Evolutionary conservation across 2,329 filamentous ascomycete species (phyloP).

Genomic region (Pseudogymnoascus sp.): DNA sequence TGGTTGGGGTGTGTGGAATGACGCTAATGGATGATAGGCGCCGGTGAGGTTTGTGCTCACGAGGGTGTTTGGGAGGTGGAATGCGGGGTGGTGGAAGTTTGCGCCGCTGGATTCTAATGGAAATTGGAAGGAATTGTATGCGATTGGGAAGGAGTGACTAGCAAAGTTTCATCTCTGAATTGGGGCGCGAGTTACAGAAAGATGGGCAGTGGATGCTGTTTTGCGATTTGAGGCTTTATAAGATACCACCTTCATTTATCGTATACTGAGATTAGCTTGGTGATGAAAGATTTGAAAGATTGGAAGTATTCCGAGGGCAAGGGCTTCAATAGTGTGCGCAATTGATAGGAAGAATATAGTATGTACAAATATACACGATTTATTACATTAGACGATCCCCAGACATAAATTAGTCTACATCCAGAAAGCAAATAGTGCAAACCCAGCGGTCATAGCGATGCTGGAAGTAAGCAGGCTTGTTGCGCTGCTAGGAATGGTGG

Average conservation of each 20-base stretch:
- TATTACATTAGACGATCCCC: not conserved
- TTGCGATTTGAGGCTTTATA: not conserved
- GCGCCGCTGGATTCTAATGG: constrained; percentile 15
- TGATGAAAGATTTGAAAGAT: not conserved
- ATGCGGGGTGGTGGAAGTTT: constrained; percentile 15
- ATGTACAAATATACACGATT: not conserved
- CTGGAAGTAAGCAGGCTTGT: not conserved
- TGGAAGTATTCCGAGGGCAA: no score
- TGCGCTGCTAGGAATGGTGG: not conserved
- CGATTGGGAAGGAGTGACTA: not conserved
- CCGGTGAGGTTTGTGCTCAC: constrained; percentile 14
- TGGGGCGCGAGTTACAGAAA: no score
- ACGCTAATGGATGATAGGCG: not conserved
- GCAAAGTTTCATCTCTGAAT: not conserved
- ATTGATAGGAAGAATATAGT: not conserved
- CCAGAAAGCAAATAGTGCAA: not conserved
- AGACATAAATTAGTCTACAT: not conserved
- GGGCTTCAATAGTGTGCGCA: not conserved
- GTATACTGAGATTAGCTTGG: not conserved
- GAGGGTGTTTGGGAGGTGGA: constrained; percentile 11
- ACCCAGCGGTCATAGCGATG: not conserved
- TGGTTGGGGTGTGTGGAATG: not conserved
- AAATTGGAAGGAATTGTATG: constrained; percentile 11
- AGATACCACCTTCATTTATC: not conserved
- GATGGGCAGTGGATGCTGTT: not conserved